Evolutionary conservation across 202 grass and related monocot genomes (phyloP), one percentile per base, ranked within the genome.

Genomic region (Alloteropsis angusta): DNA sequence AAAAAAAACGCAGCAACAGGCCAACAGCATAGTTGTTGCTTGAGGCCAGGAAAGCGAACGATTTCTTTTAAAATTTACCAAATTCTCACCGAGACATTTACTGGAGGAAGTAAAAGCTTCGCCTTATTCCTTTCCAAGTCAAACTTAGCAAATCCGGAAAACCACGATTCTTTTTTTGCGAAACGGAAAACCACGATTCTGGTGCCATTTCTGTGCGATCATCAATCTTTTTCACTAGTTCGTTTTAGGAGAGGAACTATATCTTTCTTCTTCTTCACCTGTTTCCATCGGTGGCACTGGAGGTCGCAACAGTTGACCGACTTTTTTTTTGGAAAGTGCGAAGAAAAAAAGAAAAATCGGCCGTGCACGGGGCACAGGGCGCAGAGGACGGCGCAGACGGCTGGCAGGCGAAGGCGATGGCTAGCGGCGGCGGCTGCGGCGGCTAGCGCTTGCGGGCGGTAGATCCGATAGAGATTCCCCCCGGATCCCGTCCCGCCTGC

Each of bases 391-490:
- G 12, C 43, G 1, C 44, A 46, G n/a, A 44, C n/a, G 30, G 41
- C 14, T 15, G 10, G 47, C 48, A 56, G 62, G 57, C 9, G 22
- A 32, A 56, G 62, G 57, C 9, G 22, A 19, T 15, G 28, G 58
- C 15, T 15, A 47, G 25, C 65, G 21, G 21, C 43, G 30, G 32
- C 53, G 48, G 41, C 10, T 6, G 50, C 37, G 41, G 14, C 38
- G 22, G 22, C 10, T 35, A 42, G 2, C 46, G 21, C 57, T n/a
- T 0, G 54, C 55, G 23, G 57, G 76, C 16, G 37, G 68, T 28
- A 72, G 71, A 86, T 81, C 70, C 84, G 21, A 69, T 86, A 60
- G 7, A 75, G 77, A 68, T 80, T 75, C 77, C 42, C 11, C n/a
- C 22, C 16, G 36, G 41, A 80, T 85, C 57, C 74, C 34, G n/a